These are phyloP conservation scores for Hypoxylon sp. DNA, from an alignment of 2,329 filamentous ascomycete genomes.

Conservation along the genomic window DNA sequence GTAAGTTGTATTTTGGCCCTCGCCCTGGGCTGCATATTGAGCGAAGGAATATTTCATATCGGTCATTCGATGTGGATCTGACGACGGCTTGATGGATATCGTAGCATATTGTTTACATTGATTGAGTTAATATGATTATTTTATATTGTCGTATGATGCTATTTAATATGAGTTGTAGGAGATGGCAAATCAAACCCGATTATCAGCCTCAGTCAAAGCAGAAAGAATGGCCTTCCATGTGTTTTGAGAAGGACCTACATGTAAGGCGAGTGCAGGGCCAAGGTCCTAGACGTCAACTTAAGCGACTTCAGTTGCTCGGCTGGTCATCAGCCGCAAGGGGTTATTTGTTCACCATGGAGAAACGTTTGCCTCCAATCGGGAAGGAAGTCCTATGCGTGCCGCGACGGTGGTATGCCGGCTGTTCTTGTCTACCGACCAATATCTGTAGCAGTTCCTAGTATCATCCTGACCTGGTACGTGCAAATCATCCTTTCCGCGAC, in stretches of 20 bases:
- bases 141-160: neutral
- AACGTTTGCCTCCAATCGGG: too few species aligned
- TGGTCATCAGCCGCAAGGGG: conserved; percentile 3
- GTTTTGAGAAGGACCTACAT: too few species aligned
- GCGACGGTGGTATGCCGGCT: neutral
- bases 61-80: neutral
- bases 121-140: neutral
- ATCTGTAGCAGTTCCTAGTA: too few species aligned
- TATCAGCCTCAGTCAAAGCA: neutral
- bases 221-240: neutral
- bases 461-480: too few species aligned
- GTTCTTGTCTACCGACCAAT: neutral
- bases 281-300: neutral
- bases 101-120: too few species aligned
- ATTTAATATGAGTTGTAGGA: neutral
- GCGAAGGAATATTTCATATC: neutral
- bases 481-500: too few species aligned
- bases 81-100: too few species aligned
- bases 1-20: neutral
- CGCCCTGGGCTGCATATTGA: neutral
- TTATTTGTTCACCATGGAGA: neutral
- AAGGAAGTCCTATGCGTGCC: too few species aligned
- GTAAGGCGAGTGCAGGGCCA: neutral
- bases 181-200: neutral
- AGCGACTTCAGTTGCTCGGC: neutral